These are phyloP conservation scores for Neonectria neomacrospora DNA, from an alignment of 2,329 filamentous ascomycete species.

Conservation along the genomic window DNA sequence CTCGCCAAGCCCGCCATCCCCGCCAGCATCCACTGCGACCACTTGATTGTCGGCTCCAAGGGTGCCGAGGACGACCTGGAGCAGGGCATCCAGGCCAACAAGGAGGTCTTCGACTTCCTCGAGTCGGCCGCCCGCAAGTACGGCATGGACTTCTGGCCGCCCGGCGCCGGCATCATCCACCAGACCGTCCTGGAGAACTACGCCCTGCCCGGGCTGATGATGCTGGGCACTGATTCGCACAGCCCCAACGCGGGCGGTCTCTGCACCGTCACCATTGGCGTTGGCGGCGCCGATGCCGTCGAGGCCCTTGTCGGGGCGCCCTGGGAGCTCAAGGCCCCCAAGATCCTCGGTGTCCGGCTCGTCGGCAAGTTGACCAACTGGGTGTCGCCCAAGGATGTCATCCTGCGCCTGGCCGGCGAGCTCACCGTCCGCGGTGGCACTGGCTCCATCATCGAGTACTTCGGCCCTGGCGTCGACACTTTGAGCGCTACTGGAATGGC, in stretches of 20 bases:
- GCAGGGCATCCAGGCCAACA: constrained; percentile 88
- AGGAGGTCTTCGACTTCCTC: constrained; percentile 97
- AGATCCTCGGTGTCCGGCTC: constrained; percentile 85
- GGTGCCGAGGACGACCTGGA: constrained; percentile 88
- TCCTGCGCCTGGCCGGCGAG: constrained; percentile 86
- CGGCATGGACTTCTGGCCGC: constrained; percentile 95
- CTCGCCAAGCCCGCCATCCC: constrained; percentile 90
- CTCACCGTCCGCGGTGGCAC: constrained; percentile 95
- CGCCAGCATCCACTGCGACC: constrained; percentile 98
- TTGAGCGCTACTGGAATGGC: constrained; percentile 94
- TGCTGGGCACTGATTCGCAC: constrained; percentile 97
- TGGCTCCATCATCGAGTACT: constrained; percentile 94
- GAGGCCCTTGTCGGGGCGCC: constrained; percentile 96
- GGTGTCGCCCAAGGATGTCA: constrained; percentile 96
- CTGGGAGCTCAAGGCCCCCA: constrained; percentile 97
- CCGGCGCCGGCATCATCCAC: constrained; percentile 94
- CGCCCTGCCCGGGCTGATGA: constrained; percentile 95
- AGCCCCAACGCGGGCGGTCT: constrained; percentile 97
- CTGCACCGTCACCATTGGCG: constrained; percentile 93
- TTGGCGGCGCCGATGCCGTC: constrained; percentile 96
- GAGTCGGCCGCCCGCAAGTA: constrained; percentile 92
- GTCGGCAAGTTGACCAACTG: constrained; percentile 87
- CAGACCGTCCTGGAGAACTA: constrained; percentile 99
- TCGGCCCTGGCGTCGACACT: constrained; percentile 87
- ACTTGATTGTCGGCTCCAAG: constrained; percentile 95